phyloP scores from a whole-genome alignment of 306 rosid genomes.

The Amphicarpaea edgeworthii region DNA sequence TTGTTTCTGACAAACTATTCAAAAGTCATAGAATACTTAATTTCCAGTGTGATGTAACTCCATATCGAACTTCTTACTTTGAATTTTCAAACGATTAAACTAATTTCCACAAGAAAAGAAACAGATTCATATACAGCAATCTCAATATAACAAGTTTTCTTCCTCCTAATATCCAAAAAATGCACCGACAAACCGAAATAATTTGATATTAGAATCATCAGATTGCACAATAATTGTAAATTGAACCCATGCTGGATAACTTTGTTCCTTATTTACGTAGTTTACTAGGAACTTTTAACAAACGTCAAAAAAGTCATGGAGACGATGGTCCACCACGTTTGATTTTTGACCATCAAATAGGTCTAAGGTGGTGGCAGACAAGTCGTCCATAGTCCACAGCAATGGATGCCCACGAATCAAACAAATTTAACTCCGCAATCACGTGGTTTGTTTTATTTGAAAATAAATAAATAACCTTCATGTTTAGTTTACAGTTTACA shows the following conservation, averaged over 20 bases:
- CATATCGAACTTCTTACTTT: background rate
- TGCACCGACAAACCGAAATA: slow-evolving; percentile 25
- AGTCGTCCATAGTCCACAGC: background rate
- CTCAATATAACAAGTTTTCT: background rate
- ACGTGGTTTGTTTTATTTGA: slow-evolving; percentile 29
- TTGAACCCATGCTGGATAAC: slow-evolving; percentile 4
- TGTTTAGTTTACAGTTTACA: too few species aligned
- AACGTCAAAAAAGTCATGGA: slow-evolving; percentile 41
- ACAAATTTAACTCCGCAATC: slow-evolving; percentile 7
- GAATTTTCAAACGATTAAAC: slow-evolving; percentile 1
- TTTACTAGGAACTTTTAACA: background rate
- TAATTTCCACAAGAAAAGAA: background rate
- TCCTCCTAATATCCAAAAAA: background rate
- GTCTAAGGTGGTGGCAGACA: slow-evolving; percentile 47
- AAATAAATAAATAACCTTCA: background rate
- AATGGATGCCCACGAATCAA: background rate
- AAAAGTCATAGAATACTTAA: too few species aligned
- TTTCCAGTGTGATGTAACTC: too few species aligned
- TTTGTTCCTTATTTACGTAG: slow-evolving; percentile 4
- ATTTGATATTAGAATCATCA: background rate
- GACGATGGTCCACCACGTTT: slow-evolving; percentile 38
- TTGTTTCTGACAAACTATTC: too few species aligned
- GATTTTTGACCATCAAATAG: slow-evolving; percentile 17
- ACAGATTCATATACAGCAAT: too few species aligned
- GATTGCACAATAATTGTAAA: slow-evolving; percentile 7